Evolutionary conservation across 2,329 filamentous ascomycete genomes (phyloP).

Genomic region (Cercospora sojina): DNA sequence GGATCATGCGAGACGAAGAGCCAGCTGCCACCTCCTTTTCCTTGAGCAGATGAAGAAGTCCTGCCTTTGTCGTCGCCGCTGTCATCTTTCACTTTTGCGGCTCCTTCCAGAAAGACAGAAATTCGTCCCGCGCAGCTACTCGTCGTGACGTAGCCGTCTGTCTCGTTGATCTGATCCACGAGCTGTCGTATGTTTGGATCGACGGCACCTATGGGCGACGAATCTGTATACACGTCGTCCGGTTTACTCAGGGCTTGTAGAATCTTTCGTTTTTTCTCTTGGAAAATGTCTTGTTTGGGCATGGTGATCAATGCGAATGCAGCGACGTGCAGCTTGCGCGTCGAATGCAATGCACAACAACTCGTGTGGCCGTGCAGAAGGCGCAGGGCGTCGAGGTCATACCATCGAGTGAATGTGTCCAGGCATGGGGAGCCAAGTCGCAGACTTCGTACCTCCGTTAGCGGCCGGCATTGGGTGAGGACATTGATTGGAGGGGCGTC

Average conservation of each 20-base stretch:
- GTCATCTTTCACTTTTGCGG: constrained; percentile 44
- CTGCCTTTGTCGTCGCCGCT: constrained; percentile 20
- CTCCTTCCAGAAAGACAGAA: constrained; percentile 83
- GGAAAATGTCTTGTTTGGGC: constrained; percentile 14
- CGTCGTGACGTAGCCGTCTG: constrained; percentile 79
- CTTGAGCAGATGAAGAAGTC: constrained; percentile 56
- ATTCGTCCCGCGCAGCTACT: constrained; percentile 89
- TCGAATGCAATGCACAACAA: not conserved
- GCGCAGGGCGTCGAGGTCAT: not conserved
- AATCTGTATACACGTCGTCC: constrained; percentile 71
- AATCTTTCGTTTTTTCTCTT: constrained; percentile 67
- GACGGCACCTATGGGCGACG: constrained; percentile 84
- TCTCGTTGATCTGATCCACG: constrained; percentile 73
- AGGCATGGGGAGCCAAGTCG: constrained; percentile 5
- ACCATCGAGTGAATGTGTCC: not conserved
- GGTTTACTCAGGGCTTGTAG: constrained; percentile 68
- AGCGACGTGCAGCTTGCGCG: not conserved
- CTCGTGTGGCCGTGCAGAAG: not conserved
- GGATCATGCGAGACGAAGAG: constrained; percentile 84
- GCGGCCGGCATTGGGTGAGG: not conserved
- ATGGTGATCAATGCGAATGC: not conserved
- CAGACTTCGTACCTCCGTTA: constrained; percentile 3
- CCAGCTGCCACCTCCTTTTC: constrained; percentile 85
- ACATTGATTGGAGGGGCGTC: not conserved
- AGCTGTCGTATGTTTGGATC: constrained; percentile 75